A percentile compares a stretch with the other conserved stretches of the same genome.
Evolutionary conservation across 768 basidiomycete genomes (phyloP).

Genomic region (Serendipita sp.): DNA sequence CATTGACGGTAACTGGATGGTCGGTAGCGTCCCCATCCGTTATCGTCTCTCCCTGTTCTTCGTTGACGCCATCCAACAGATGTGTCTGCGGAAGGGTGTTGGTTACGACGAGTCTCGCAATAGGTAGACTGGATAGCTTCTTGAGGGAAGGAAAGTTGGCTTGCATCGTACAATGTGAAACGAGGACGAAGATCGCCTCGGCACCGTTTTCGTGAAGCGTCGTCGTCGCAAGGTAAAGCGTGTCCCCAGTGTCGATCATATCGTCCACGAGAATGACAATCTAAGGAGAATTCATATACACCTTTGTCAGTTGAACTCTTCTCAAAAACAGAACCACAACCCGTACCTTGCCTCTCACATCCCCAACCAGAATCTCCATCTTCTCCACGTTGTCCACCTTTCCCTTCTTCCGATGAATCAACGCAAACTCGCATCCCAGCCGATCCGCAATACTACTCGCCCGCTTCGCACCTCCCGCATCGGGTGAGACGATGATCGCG

Average conservation of each 20-base stretch:
- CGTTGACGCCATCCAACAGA: slow-evolving; percentile 22
- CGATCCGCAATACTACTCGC: slow-evolving; percentile 93
- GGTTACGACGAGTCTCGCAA: slow-evolving; percentile 83
- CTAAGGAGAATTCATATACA: slow-evolving; percentile 20
- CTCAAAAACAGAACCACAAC: not conserved
- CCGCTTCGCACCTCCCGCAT: slow-evolving; percentile 98
- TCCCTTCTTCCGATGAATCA: slow-evolving; percentile 81
- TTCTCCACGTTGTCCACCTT: slow-evolving; percentile 47
- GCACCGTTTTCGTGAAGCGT: slow-evolving; percentile 87
- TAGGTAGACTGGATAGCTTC: slow-evolving; percentile 48
- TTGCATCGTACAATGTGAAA: slow-evolving; percentile 65
- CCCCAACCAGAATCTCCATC: slow-evolving; percentile 91
- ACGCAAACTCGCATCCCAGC: slow-evolving; percentile 83
- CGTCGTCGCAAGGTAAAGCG: slow-evolving; percentile 67
- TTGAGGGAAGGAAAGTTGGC: slow-evolving; percentile 23
- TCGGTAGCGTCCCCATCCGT: not conserved
- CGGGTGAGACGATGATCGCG: slow-evolving; percentile 85
- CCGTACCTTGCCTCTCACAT: slow-evolving; percentile 70
- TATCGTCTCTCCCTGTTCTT: not conserved
- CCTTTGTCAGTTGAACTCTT: not conserved
- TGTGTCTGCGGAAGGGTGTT: slow-evolving; percentile 83
- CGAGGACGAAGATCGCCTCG: slow-evolving; percentile 65
- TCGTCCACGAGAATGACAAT: slow-evolving; percentile 93
- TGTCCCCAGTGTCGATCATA: slow-evolving; percentile 92
- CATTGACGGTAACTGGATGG: not conserved